A percentile compares a stretch with the other conserved stretches of the same genome.
Conservation (phyloP, 2,329 filamentous ascomycete species). For the Ambrosiella xylebori region DNA sequence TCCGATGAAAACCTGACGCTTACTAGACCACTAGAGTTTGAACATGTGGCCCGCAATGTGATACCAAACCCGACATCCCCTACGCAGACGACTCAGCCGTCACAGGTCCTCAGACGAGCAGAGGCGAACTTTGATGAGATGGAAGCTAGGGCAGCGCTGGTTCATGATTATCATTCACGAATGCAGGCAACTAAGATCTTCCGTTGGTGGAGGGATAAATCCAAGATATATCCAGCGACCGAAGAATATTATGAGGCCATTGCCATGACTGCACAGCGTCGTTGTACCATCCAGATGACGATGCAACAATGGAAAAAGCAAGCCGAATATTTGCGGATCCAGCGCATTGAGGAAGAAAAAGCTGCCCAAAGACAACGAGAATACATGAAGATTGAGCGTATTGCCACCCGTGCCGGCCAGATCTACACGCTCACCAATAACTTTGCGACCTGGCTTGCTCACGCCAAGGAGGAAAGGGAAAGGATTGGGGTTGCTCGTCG, state of each 20-base stretch:
- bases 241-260: conserved; percentile 11
- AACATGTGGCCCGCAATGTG: conserved; percentile 5
- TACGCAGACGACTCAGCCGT: conserved; percentile 11
- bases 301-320: conserved; percentile 11
- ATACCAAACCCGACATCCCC: conserved; percentile 4
- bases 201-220: conserved; percentile 12
- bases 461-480: conserved; percentile 45
- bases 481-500: conserved; percentile 50
- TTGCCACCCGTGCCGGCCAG: conserved; percentile 44
- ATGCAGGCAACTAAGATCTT: conserved; percentile 8
- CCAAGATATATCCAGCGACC: conserved; percentile 7
- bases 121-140: conserved; percentile 11
- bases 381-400: conserved; percentile 11
- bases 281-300: conserved; percentile 7
- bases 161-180: neutral
- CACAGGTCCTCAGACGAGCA: conserved; percentile 9
- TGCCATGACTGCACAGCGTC: conserved; percentile 10
- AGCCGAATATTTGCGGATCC: neutral
- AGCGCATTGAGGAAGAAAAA: conserved; percentile 8
- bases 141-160: conserved; percentile 8
- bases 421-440: conserved; percentile 41
- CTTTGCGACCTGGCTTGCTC: conserved; percentile 39
- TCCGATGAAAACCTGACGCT: neutral
- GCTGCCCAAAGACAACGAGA: conserved; percentile 8
- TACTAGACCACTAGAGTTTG: neutral